A percentile compares a stretch with the other conserved stretches of the same genome.
These are phyloP conservation scores for Colletotrichum tofieldiae DNA, from an alignment of 2,329 filamentous ascomycete genomes.

Conservation along the genomic window DNA sequence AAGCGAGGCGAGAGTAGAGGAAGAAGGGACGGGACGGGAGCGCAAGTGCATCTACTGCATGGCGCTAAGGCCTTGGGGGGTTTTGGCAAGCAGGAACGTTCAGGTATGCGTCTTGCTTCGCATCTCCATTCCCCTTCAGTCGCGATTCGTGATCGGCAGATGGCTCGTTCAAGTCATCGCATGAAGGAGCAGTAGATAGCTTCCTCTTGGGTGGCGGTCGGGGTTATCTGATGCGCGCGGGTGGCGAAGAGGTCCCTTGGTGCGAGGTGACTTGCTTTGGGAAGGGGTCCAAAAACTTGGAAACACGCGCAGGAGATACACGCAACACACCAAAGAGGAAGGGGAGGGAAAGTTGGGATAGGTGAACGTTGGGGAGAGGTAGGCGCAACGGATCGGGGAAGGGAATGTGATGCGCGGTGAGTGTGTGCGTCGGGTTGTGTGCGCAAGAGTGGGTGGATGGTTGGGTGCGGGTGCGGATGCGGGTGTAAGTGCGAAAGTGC, in stretches of 20 bases:
- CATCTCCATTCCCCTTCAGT: constrained; percentile 42
- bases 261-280: constrained; percentile 5
- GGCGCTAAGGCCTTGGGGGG: constrained; percentile 41
- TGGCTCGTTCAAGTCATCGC: constrained; percentile 40
- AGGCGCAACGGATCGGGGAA: constrained; percentile 28
- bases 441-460: constrained; percentile 31
- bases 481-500: constrained; percentile 34
- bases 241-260: constrained; percentile 33
- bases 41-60: constrained; percentile 44
- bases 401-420: constrained; percentile 37
- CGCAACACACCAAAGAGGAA: constrained; percentile 11
- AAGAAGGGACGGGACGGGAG: constrained; percentile 43
- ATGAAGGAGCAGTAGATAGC: constrained; percentile 10
- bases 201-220: constrained; percentile 1
- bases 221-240: constrained; percentile 27
- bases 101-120: constrained; percentile 41
- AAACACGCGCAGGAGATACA: constrained; percentile 29
- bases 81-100: constrained; percentile 41
- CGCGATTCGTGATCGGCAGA: constrained; percentile 41
- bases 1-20: constrained; percentile 24
- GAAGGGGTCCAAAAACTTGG: constrained; percentile 23
- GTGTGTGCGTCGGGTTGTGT: constrained; percentile 36
- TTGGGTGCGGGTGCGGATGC: constrained; percentile 36
- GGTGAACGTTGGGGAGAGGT: constrained; percentile 16
- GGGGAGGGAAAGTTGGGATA: constrained; percentile 1